Evolutionary conservation across 176 grass and related monocot species (phyloP), one percentile per base, ranked within the genome.

Genomic region (Carex kokanica): DNA sequence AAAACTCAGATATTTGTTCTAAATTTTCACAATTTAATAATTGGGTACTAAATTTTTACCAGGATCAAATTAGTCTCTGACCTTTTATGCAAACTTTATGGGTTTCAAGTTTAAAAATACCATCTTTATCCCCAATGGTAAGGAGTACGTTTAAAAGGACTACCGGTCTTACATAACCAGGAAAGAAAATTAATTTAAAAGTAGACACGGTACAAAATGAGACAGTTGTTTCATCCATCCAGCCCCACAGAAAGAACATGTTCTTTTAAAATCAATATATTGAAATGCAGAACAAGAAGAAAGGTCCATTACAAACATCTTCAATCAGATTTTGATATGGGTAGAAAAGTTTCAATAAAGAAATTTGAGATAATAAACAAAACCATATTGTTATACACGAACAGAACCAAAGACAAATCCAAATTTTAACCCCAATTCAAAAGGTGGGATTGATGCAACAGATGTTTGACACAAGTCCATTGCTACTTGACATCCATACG

Each of bases 311-410:
- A 78, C 49, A 15, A 77, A 52, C 73, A 77, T 78, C 45, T 78
- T 18, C 45, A 78, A 78, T 56, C 25, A 54, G 73, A 55, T 78
- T 74, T 78, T 78, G 51, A 78, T 78, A 32, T 56, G 24, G 23
- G 56, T 78, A 34, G 25, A 78, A 15, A 77, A 55, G 15, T 31
- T 78, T 56, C 12, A 32, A 32, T n/a, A 78, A 78, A 18, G 2
- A 56, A 17, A 78, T 17, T 56, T 78, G 25, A 29, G 25, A 32
- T 7, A 78, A 78, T 27, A 32, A 78, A 24, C 73, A 78, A 78
- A 47, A 78, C 51, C 73, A 78, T 56, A 32, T 78, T 78, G 73
- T 77, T 78, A 56, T 51, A 73, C 69, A 77, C 27, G 45, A 54
- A 75, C 66, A 29, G 49, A 77, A 32, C 49, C 51, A 78, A 78